Base-by-base conservation (phyloP, 306 rosid genomes). In the Betula pendula region DNA sequence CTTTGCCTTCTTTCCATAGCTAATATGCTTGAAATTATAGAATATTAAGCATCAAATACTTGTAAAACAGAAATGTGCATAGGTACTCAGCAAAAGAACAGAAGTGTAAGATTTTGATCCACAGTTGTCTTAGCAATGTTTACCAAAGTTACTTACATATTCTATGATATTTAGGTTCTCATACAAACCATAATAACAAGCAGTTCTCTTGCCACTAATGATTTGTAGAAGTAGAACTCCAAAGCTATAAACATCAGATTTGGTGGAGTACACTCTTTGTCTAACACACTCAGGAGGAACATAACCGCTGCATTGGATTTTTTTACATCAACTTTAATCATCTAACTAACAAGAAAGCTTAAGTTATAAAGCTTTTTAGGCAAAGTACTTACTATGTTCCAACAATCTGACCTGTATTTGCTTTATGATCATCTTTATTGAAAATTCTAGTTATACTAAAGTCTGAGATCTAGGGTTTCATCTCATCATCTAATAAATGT, bases 181-280 rank as follows among this genome's bases (percentile, higher is more conserved):
- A 12, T 73, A 2, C 17, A 38, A 35, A 35, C 88, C 83, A 45
- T 84, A 79, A 6, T 2, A 14, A 0, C 9, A 2, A 1, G 56
- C 2, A 27, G 2, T 71, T 72, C 45, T 81, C 65, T 55, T 80
- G 29, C 87, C 87, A 75, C 90, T 80, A 45, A 87, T 77, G 25
- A 82, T 87, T 33, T 84, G 86, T 6, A 84, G 68, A 38, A 84
- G 78, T 4, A 84, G 71, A 35, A 87, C 86, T 22, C 88, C 77
- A 22, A 84, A 86, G 78, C 75, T 86, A 45, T 60, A 84, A 6
- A 84, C 80, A 25, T 86, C 84, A 5, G 81, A 88, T 84, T 87
- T 92, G 0, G 62, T 49, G 2, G 88, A 87, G 43, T 77, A 87
- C 31, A 73, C 0, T 1, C 90, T 83, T 17, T 76, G 17, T 35